These are phyloP conservation scores for Novakomyces olei DNA, from an alignment of 805 yeast genomes.

Conservation along the genomic window DNA sequence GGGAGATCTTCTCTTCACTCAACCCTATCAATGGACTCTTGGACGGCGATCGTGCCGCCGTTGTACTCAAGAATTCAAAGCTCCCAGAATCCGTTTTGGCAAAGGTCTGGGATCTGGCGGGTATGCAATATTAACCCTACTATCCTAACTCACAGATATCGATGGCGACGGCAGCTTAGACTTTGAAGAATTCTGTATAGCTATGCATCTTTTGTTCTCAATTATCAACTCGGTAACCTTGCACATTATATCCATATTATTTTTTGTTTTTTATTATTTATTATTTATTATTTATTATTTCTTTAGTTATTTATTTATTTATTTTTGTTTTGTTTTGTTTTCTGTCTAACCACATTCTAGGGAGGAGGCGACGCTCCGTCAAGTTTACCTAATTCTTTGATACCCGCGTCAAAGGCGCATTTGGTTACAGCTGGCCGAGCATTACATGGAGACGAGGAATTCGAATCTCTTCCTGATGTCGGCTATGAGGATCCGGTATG, in stretches of 20 bases:
- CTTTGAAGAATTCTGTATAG: conserved; percentile 93
- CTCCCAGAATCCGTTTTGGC: conserved; percentile 57
- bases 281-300: not conserved
- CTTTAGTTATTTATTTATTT: too few species aligned
- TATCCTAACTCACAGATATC: conserved; percentile 29
- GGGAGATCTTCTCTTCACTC: conserved; percentile 90
- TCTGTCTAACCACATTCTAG: conserved; percentile 2
- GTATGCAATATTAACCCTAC: conserved; percentile 4
- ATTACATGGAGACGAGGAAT: not conserved
- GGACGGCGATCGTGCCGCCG: conserved; percentile 63
- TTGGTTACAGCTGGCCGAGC: conserved; percentile 68
- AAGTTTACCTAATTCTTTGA: conserved; percentile 70
- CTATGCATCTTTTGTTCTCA: conserved; percentile 89
- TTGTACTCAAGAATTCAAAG: conserved; percentile 75
- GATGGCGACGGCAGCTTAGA: conserved; percentile 82
- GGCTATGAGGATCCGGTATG: not conserved
- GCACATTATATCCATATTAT: conserved; percentile 11
- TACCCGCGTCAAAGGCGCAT: conserved; percentile 75
- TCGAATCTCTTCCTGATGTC: not conserved
- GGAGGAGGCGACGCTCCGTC: conserved; percentile 31
- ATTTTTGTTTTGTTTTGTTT: too few species aligned
- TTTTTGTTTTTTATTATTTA: not conserved
- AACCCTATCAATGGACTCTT: conserved; percentile 61
- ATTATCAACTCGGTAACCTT: conserved; percentile 35
- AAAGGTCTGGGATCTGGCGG: conserved; percentile 66